phyloP scores from a whole-genome alignment of 2,329 filamentous ascomycete genomes.

The Alternaria tenuissima region DNA sequence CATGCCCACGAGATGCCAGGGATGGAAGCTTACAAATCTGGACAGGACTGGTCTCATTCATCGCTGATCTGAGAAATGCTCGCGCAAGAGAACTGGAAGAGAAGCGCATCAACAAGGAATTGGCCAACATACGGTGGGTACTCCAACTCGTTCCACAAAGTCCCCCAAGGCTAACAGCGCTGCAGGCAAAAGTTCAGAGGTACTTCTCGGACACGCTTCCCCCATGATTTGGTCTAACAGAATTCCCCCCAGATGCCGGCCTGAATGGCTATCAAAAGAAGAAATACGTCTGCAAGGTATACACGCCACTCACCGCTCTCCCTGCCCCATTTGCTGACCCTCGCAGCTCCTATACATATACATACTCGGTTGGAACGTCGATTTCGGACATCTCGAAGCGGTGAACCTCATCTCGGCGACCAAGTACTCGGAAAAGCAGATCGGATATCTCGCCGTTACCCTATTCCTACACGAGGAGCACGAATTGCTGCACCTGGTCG shows the following conservation, averaged over 20 bases:
- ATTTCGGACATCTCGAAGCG: slow-evolving; percentile 97
- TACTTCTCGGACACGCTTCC: slow-evolving; percentile 32
- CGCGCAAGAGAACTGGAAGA: slow-evolving; percentile 95
- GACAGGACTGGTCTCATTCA: slow-evolving; percentile 91
- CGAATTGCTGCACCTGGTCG: slow-evolving; percentile 92
- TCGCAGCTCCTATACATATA: slow-evolving; percentile 90
- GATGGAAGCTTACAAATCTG: slow-evolving; percentile 21
- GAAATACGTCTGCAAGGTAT: slow-evolving; percentile 98
- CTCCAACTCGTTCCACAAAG: slow-evolving; percentile 11
- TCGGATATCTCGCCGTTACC: slow-evolving; percentile 96
- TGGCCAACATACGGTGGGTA: slow-evolving; percentile 88
- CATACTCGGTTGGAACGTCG: slow-evolving; percentile 98
- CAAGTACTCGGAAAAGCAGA: slow-evolving; percentile 99
- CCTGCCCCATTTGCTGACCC: slow-evolving; percentile 14
- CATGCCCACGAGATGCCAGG: not conserved
- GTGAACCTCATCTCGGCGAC: slow-evolving; percentile 96
- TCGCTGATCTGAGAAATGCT: slow-evolving; percentile 94
- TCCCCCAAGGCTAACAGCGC: slow-evolving; percentile 34
- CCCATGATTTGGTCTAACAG: slow-evolving; percentile 22
- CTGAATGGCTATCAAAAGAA: slow-evolving; percentile 98
- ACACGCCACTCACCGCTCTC: not conserved
- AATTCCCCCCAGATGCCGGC: slow-evolving; percentile 71
- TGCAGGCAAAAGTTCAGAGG: slow-evolving; percentile 90
- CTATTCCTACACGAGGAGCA: slow-evolving; percentile 97
- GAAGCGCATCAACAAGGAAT: slow-evolving; percentile 99